Percentiles rank a stretch among this genome's conserved stretches.
phyloP scores from a whole-genome alignment of 495 filamentous ascomycete species.

The Penicillium pancosmium region DNA sequence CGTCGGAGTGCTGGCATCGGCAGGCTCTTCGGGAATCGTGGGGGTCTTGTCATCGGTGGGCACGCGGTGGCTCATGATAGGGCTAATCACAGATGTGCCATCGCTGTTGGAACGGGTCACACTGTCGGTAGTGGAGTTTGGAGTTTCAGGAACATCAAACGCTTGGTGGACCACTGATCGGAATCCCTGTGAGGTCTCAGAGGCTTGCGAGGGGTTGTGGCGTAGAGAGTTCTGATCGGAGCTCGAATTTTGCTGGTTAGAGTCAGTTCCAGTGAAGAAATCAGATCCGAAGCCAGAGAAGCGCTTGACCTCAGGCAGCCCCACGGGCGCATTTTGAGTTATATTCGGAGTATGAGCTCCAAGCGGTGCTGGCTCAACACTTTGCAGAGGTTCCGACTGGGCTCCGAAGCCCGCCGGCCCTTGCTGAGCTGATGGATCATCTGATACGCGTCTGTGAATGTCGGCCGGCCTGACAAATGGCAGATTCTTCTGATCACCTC shows the following conservation, averaged over 20 bases:
- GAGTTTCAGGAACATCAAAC: slow-evolving; percentile 67
- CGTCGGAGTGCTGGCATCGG: slow-evolving; percentile 38
- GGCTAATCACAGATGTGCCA: slow-evolving; percentile 67
- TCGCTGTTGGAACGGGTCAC: slow-evolving; percentile 64
- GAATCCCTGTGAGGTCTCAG: slow-evolving; percentile 47
- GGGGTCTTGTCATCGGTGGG: slow-evolving; percentile 51
- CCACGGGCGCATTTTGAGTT: slow-evolving; percentile 24
- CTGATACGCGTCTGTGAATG: slow-evolving; percentile 73
- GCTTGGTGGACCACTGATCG: slow-evolving; percentile 70
- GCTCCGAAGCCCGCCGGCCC: background rate
- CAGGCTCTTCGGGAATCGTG: slow-evolving; percentile 59
- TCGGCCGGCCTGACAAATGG: slow-evolving; percentile 77
- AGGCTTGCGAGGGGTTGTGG: slow-evolving; percentile 54
- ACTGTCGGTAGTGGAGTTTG: slow-evolving; percentile 50
- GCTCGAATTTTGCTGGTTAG: slow-evolving; percentile 20
- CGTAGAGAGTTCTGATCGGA: slow-evolving; percentile 39
- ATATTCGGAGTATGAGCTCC: slow-evolving; percentile 7
- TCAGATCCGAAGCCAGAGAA: slow-evolving; percentile 65
- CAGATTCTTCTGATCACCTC: slow-evolving; percentile 48
- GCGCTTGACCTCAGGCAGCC: slow-evolving; percentile 64
- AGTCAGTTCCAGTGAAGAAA: slow-evolving; percentile 28
- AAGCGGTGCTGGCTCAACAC: background rate
- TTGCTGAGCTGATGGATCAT: slow-evolving; percentile 55
- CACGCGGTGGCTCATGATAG: slow-evolving; percentile 60
- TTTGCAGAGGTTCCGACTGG: background rate